These are phyloP conservation scores for Tulasnella sp. DNA, from an alignment of 768 basidiomycete genomes.

Conservation along the genomic window DNA sequence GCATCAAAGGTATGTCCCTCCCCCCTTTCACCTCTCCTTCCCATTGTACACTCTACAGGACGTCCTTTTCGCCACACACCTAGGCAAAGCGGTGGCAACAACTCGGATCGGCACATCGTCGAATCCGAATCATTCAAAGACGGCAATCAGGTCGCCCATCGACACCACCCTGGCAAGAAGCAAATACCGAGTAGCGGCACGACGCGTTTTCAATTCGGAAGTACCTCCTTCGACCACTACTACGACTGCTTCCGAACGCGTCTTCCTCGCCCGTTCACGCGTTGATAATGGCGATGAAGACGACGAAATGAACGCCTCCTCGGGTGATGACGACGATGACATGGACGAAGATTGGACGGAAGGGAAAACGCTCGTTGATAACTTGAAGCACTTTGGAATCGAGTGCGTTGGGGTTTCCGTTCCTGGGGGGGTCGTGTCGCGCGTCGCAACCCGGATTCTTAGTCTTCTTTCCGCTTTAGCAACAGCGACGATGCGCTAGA, in stretches of 20 bases:
- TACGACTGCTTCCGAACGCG: background rate
- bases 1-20: background rate
- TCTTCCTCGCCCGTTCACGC: background rate
- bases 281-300: background rate
- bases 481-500: constrained; percentile 11
- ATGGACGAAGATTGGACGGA: constrained; percentile 18
- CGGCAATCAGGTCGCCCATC: background rate
- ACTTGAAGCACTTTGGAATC: background rate
- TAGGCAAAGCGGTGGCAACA: background rate
- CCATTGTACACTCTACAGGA: background rate
- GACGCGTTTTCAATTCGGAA: background rate
- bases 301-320: background rate
- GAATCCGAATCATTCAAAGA: background rate
- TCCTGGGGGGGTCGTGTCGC: background rate
- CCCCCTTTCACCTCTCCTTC: background rate
- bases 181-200: background rate
- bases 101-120: background rate
- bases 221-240: background rate
- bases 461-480: background rate
- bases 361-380: constrained; percentile 17
- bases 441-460: background rate
- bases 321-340: background rate
- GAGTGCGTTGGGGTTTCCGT: constrained; percentile 5
- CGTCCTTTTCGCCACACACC: background rate
- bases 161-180: background rate